Base-by-base conservation (phyloP, 441 rosid species). In the Francoa sonchifolia region DNA sequence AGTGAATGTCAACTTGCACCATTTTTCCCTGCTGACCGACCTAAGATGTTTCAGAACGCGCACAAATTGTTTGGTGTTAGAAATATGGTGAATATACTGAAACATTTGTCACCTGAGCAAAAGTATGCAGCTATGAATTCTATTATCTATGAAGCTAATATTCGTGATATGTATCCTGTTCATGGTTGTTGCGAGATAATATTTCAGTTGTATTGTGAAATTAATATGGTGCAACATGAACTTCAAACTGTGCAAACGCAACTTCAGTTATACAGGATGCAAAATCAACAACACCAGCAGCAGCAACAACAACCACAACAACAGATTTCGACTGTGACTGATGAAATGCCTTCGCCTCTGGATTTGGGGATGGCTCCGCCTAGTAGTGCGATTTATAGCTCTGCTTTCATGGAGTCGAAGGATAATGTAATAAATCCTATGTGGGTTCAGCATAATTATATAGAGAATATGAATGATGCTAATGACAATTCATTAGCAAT, bases 291-390 rank as follows among this genome's bases (percentile, higher is more conserved):
- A n/a, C n/a, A n/a, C n/a, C n/a, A n/a, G n/a, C n/a, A n/a, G n/a
- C n/a, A n/a, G n/a, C 65, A 61, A 1, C 78, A 66, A 6, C 58
- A 32, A 4, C 37, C 50, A 15, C 72, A 68, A 0, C 61, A 63
- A 10, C 61, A 67, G 52, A 42, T 50, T 12, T 48, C 67, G 1
- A 30, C 61, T 4, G 37, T 59, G 19, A 18, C 62, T 1, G 85
- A 75, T 6, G 68, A 69, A 15, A 66, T 66, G 6, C 61, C 87
- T 9, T 81, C 95, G 0, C 94, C 79, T 30, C 60, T 86, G 8
- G 79, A 82, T 27, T 44, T 90, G 1, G 96, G 76, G 18, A 82
- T 86, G 98, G 82, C 80, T 0, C 76, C 81, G 0, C 79, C 87
- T 33, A 57, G 56, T 30, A 25, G 50, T 35, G 44, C 31, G 1